These are phyloP conservation scores for Vigna radiata DNA, from an alignment of 306 rosid species.

Conservation along the genomic window DNA sequence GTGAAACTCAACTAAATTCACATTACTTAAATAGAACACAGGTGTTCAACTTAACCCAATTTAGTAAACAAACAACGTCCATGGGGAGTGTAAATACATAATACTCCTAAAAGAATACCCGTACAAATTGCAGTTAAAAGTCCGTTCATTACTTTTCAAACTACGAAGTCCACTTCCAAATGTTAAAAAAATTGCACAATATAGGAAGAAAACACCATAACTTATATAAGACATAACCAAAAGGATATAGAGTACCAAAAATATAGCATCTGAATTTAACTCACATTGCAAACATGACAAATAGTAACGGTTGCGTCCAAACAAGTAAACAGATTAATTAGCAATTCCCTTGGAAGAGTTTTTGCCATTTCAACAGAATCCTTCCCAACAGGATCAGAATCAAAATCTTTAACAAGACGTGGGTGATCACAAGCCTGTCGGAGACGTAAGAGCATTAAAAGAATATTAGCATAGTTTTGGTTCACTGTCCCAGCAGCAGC, in stretches of 20 bases:
- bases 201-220: conserved; percentile 32
- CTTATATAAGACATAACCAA: neutral
- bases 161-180: conserved; percentile 16
- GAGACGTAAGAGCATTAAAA: conserved; percentile 94
- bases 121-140: neutral
- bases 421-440: conserved; percentile 99
- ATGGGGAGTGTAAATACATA: neutral
- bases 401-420: conserved; percentile 79
- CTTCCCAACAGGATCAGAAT: conserved; percentile 70
- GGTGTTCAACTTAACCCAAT: conserved; percentile 16
- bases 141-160: neutral
- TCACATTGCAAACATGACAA: conserved; percentile 78
- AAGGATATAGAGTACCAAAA: conserved; percentile 8
- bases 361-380: conserved; percentile 80
- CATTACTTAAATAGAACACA: conserved; percentile 3
- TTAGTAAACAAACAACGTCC: conserved; percentile 14
- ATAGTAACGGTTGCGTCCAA: conserved; percentile 77
- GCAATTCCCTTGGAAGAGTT: conserved; percentile 72
- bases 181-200: conserved; percentile 27
- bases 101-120: conserved; percentile 8
- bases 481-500: conserved; percentile 99
- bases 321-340: conserved; percentile 60
- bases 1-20: conserved; percentile 25
- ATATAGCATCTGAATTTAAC: conserved; percentile 49
- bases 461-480: conserved; percentile 98